These are phyloP conservation scores for Ustilago nuda DNA, from an alignment of 1,284 basidiomycete genomes.

Conservation along the genomic window DNA sequence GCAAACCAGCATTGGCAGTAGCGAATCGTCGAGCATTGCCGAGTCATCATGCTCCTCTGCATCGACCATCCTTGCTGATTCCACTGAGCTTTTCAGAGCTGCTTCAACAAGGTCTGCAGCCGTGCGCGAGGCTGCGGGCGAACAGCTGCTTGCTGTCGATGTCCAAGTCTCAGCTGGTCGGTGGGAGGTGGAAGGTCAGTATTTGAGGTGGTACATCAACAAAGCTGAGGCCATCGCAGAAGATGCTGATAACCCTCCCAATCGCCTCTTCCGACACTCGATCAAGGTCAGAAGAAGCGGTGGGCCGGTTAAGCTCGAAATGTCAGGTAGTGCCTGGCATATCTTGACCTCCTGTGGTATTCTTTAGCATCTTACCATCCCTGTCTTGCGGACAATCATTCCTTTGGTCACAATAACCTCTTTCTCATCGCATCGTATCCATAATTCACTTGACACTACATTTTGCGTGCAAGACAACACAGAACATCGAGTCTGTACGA, in stretches of 20 bases:
- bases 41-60: conserved; percentile 22
- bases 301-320: conserved; percentile 38
- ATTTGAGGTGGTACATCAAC: conserved; percentile 84
- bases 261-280: conserved; percentile 40
- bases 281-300: conserved; percentile 44
- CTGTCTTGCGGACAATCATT: background rate
- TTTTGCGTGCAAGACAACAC: background rate
- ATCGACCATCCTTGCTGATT: conserved; percentile 29
- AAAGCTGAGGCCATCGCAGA: conserved; percentile 41
- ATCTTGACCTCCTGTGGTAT: conserved; percentile 40
- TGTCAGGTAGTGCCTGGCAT: conserved; percentile 45
- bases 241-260: conserved; percentile 21
- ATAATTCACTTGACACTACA: background rate
- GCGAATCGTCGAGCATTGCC: conserved; percentile 16
- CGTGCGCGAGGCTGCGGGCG: background rate
- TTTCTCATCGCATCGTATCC: background rate
- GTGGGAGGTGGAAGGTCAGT: conserved; percentile 78
- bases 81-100: conserved; percentile 20
- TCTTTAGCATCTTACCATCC: conserved; percentile 12
- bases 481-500: background rate
- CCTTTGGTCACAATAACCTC: background rate
- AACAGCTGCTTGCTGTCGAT: conserved; percentile 68
- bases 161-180: conserved; percentile 76
- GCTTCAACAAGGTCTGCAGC: conserved; percentile 17
- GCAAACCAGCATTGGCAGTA: conserved; percentile 17